Base-by-base conservation (phyloP, 2,329 filamentous ascomycete genomes). In the Colletotrichum phormii region DNA sequence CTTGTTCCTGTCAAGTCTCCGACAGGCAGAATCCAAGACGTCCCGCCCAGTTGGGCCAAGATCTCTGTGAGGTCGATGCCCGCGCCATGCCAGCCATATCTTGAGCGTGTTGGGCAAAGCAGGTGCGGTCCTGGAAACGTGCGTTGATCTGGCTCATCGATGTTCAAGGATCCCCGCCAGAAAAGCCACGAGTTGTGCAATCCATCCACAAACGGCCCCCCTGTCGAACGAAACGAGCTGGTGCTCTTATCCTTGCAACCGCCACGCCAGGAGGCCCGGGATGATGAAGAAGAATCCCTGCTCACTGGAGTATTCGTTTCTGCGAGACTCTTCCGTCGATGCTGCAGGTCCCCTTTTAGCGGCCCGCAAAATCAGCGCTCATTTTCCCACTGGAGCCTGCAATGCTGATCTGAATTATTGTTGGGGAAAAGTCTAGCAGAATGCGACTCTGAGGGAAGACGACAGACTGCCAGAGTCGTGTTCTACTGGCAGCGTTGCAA, bases 181-280 rank as follows among this genome's bases (percentile, higher is more conserved):
- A 71, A 49, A 67, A 61, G 64, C 64, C 63, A 62, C 57, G 51
- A 71, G 64, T 71, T 71, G 64, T 58, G 68, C 68, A 67, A 57
- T 58, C 64, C 68, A 33, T 58, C 57, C 64, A 67, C 64, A 71
- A 67, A 60, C 62, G 62, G 62, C n/a, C 24, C 24, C 67, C 62
- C 24, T 35, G 53, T 54, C 70, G 46, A 61, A 13, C 37, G 51
- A 62, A 46, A 29, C 68, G 29, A 59, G 64, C 49, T 37, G 31
- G 31, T 54, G 37, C 66, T 64, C 54, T 58, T 46, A 60, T 51
- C 70, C 70, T 61, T 70, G 66, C 33, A 2, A 67, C 49, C 22
- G 42, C 59, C 53, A 68, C 58, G 58, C 51, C 58, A 51, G 29
- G 26, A 33, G 61, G 57, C 22, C 26, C n/a, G 66, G 63, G 15